These are phyloP conservation scores for Lactifluus pinguis DNA, from an alignment of 768 basidiomycete genomes.

Conservation along the genomic window DNA sequence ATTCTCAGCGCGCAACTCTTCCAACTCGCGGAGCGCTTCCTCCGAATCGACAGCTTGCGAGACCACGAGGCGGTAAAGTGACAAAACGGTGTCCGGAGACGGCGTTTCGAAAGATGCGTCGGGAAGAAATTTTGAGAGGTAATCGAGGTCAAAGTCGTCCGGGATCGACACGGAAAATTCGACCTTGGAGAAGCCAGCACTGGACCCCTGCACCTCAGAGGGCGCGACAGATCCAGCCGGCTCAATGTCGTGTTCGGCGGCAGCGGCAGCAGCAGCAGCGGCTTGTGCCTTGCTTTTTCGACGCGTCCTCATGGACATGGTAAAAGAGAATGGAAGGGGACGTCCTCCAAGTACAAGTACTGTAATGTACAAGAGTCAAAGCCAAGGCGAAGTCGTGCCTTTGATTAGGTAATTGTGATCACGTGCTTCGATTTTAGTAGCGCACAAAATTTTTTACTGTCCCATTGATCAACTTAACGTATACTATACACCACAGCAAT, in stretches of 20 bases:
- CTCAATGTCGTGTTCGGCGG: constrained; percentile 16
- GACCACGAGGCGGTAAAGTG: constrained; percentile 54
- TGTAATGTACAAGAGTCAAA: not conserved
- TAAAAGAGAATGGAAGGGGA: constrained; percentile 13
- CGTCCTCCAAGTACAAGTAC: not conserved
- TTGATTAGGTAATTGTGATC: not conserved
- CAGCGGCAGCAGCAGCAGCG: constrained; percentile 28
- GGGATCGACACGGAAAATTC: constrained; percentile 42
- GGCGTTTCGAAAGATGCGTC: constrained; percentile 48
- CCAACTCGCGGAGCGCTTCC: constrained; percentile 49
- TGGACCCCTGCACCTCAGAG: constrained; percentile 21
- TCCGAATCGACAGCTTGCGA: constrained; percentile 50
- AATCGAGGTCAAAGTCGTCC: constrained; percentile 56
- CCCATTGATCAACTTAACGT: too few relatives aligned
- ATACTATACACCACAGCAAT: too few relatives aligned
- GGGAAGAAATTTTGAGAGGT: constrained; percentile 51
- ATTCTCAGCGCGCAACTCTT: constrained; percentile 57
- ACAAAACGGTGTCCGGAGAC: constrained; percentile 48
- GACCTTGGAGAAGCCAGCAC: constrained; percentile 30
- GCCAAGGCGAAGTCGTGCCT: not conserved
- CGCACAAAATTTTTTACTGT: too few relatives aligned
- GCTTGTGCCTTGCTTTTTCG: constrained; percentile 51
- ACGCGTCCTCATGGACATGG: constrained; percentile 46
- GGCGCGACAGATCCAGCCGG: constrained; percentile 28
- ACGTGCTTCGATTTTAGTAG: too few relatives aligned